phyloP scores from a whole-genome alignment of 2,329 filamentous ascomycete genomes.

The Amylocarpus encephaloides region DNA sequence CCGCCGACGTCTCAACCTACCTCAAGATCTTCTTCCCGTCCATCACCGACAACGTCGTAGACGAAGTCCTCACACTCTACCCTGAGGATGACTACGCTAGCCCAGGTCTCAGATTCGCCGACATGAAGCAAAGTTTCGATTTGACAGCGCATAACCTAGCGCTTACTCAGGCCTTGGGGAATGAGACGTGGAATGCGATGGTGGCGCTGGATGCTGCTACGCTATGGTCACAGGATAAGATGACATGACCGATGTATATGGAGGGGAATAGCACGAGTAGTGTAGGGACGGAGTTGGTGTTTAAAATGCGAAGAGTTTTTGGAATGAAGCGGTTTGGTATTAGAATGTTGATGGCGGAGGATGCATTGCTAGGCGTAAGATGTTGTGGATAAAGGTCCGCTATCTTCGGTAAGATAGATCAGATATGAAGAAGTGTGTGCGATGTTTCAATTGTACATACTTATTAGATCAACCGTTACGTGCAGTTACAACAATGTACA shows the following conservation, averaged over 20 bases:
- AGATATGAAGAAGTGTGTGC: too few relatives aligned
- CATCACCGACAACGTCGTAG: constrained; percentile 31
- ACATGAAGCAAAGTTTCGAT: constrained; percentile 34
- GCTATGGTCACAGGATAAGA: constrained; percentile 31
- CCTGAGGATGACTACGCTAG: constrained; percentile 32
- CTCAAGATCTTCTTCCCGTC: constrained; percentile 31
- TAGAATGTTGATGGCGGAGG: background rate
- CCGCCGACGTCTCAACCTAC: constrained; percentile 30
- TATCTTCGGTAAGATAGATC: too few relatives aligned
- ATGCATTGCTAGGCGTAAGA: too few relatives aligned
- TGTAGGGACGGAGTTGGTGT: constrained; percentile 31
- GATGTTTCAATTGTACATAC: too few relatives aligned
- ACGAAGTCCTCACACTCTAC: constrained; percentile 30
- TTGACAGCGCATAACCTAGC: constrained; percentile 32
- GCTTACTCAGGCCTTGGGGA: constrained; percentile 31
- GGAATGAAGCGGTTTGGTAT: constrained; percentile 6
- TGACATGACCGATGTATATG: constrained; percentile 31
- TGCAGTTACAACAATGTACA: too few relatives aligned
- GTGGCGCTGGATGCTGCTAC: constrained; percentile 29
- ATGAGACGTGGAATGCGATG: constrained; percentile 34
- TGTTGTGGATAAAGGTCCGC: too few relatives aligned
- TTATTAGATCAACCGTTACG: too few relatives aligned
- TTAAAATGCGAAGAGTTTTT: constrained; percentile 27
- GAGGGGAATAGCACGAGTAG: too few relatives aligned
- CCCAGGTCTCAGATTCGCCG: constrained; percentile 32